Evolutionary conservation across 2,329 filamentous ascomycete genomes (phyloP), one percentile per base, ranked within the genome.

Genomic region (Thielaviopsis musarum): DNA sequence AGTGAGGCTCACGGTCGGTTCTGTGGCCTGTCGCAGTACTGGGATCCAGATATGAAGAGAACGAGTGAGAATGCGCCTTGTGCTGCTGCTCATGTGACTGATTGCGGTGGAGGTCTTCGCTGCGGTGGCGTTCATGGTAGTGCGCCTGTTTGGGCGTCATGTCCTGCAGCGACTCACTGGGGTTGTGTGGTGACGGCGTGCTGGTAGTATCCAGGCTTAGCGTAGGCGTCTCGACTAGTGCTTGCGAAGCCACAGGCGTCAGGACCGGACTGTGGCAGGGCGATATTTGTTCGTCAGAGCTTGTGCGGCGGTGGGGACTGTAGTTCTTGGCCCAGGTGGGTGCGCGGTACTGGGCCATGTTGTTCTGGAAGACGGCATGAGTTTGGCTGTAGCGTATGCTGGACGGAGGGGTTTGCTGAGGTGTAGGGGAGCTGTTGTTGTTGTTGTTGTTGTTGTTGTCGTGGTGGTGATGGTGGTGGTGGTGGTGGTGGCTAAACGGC

Each of bases 301-400:
- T 59, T 54, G 61, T 52, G 34, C 59, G 62, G 53, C 59, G 62
- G 54, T 63, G 64, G 22, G 53, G 54, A 26, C 22, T 60, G 56
- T 57, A 48, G 26, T 52, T 57, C 54, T 64, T 62, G 54, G 60
- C 52, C 57, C 60, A 64, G 28, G 55, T 52, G 26, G 59, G 62
- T 51, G 59, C 34, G 57, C 61, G 59, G 51, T 56, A 60, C 19
- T 57, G 48, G 30, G 60, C 17, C 38, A 53, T 59, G 58, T 51
- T 59, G 49, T 56, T 56, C 10, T 61, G 41, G 48, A 61, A 61
- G 13, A 59, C n/a, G 24, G 54, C 30, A 28, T 61, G 41, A 12
- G 55, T 49, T 51, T 57, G 55, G 17, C 28, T 57, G 38, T 57
- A 26, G 24, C 38, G 30, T 19, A 15, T 12, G 21, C 10, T 51